Base-by-base conservation (phyloP, 257 asterid genomes). In the Verbascum thapsus region DNA sequence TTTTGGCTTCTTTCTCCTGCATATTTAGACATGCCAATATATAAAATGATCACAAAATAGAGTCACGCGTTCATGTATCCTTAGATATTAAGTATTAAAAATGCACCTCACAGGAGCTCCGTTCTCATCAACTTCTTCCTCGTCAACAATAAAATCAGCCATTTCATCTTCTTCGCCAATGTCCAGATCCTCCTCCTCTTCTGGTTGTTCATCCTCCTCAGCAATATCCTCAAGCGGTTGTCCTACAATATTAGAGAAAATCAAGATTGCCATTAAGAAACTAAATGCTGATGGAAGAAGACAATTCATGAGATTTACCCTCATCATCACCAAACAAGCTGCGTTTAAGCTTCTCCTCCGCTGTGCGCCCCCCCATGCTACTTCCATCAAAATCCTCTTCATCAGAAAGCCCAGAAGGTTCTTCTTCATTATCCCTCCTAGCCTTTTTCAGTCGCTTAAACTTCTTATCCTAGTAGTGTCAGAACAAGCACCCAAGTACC, bases 71-170 rank as follows among this genome's bases (percentile, higher is more conserved):
- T 37, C 42, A 26, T 16, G 16, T n/a, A 5, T n/a, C 16, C 60
- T 26, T 11, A 52, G 23, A 39, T 35, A 60, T 16, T 34, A 13
- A 38, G 48, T 49, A 34, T 35, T 11, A 11, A 54, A 39, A 13
- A 17, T 40, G 48, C 75, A 89, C 99, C 95, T 82, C 63, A 83
- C 75, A 26, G 86, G 91, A 73, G 83, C 91, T 51, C 99, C 97
- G 69, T 85, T 78, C 69, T 81, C 96, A 66, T 89, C 96, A 57
- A 84, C 81, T 61, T 85, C 92, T 50, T 92, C 96, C 71, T 92
- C 99, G 19, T 82, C 89, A 52, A 92, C 99, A 74, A 92, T 92
- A 66, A 92, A 89, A 77, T 89, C 97, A 8, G 92, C 96, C 98
- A 92, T 88, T 40, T 92, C 99, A 74, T 92, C 97, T 52, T 92